Base-by-base conservation (phyloP, 129 eudicot species). In the Centaurea solstitialis region DNA sequence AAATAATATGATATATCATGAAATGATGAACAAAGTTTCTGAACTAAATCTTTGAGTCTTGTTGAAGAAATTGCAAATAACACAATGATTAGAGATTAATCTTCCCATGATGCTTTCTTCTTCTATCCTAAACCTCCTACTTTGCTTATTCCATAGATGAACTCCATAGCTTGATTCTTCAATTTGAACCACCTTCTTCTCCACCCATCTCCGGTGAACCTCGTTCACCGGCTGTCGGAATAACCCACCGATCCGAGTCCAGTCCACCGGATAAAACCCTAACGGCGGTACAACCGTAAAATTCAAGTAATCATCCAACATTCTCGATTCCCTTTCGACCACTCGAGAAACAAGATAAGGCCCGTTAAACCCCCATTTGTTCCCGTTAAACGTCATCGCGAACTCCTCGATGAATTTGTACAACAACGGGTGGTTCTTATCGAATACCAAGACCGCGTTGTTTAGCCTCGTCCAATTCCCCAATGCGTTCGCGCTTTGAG, bases 351-450 rank as follows among this genome's bases (percentile, higher is more conserved):
- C 97, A 47, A 94, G 84, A 76, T 92, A 90, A 10, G 99, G 99
- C 1, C 99, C 99, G 53, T 94, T 94, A n/a, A 84, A 83, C 1
- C 99, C 99, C 99, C 99, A 92, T 61, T 23, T 76, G 62, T 89
- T 90, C 50, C 99, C 97, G 80, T 94, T 84, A 84, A 90, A 94
- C 62, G 82, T 84, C 41, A 37, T 75, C 4, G 91, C 91, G 69
- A 94, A 94, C 86, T 94, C 98, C 75, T 92, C 90, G 1, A 94
- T 91, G 86, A 94, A 94, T 24, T 77, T 87, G 78, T 87, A 75
- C 24, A 94, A 13, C 24, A 94, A 86, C 0, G 91, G 89, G 40
- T 94, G 99, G 13, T 84, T 83, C 41, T 88, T 92, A 62, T 94
- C 97, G 22, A 94, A 94, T 18, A 90, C 76, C 76, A 94, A 82